These are phyloP conservation scores for Apiospora arundinis DNA, from an alignment of 2,329 filamentous ascomycete species.

Conservation along the genomic window DNA sequence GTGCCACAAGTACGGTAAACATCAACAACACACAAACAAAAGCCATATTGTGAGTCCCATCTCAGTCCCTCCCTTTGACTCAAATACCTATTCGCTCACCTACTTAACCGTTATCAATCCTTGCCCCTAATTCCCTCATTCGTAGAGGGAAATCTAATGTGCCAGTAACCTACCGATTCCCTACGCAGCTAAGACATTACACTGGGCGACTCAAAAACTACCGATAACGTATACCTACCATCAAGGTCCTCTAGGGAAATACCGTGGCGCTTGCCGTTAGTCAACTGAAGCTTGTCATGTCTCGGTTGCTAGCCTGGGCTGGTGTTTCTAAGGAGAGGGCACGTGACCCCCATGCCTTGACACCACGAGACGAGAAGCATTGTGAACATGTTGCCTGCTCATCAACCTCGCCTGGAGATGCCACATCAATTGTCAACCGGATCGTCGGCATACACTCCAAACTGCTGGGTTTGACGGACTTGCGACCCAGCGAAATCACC, in stretches of 20 bases:
- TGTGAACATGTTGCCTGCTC: background rate
- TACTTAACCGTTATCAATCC: background rate
- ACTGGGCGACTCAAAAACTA: background rate
- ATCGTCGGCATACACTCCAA: conserved; percentile 6
- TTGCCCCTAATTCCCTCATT: background rate
- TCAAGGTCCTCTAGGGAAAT: background rate
- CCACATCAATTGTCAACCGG: background rate
- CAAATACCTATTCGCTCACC: background rate
- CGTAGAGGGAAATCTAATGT: background rate
- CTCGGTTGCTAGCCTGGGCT: background rate
- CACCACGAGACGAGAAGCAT: background rate
- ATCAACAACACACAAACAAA: conserved; percentile 8
- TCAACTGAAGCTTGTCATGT: background rate
- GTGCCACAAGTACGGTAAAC: conserved; percentile 6
- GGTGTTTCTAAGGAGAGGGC: background rate
- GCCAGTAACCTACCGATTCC: background rate
- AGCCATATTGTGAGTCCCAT: background rate
- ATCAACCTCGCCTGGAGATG: conserved; percentile 6
- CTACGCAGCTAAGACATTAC: background rate
- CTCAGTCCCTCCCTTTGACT: background rate
- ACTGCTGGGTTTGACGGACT: background rate
- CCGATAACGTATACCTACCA: background rate
- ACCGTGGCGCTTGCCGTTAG: background rate
- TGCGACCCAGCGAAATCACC: conserved; percentile 11
- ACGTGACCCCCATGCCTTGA: background rate